phyloP scores from a whole-genome alignment of 1,139 yeast species.

The Wickerhamomyces sp. region DNA sequence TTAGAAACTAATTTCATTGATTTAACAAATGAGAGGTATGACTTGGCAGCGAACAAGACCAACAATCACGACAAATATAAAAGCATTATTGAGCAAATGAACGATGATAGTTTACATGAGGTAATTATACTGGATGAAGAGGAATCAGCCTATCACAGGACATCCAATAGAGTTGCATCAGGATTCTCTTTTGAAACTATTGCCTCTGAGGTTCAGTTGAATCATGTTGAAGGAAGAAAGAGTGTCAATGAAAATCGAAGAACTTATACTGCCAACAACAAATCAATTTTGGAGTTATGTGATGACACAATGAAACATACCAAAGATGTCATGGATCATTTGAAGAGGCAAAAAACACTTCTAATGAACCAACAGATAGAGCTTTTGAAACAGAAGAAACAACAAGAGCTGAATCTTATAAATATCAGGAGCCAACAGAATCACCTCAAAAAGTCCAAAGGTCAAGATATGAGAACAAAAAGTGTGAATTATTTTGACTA shows the following conservation, averaged over 20 bases:
- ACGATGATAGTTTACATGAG: slow-evolving; percentile 41
- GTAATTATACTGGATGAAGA: slow-evolving; percentile 32
- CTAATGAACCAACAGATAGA: slow-evolving; percentile 12
- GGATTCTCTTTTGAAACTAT: slow-evolving; percentile 21
- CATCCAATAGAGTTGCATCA: slow-evolving; percentile 8
- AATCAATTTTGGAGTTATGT: slow-evolving; percentile 20
- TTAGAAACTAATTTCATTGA: slow-evolving; percentile 28
- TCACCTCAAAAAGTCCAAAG: slow-evolving; percentile 5
- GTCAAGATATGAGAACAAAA: no score
- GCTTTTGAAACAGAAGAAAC: slow-evolving; percentile 9
- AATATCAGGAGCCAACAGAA: slow-evolving; percentile 10
- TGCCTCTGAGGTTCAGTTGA: slow-evolving; percentile 21
- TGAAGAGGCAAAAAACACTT: slow-evolving; percentile 21
- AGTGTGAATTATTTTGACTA: slow-evolving; percentile 14
- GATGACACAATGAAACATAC: slow-evolving; percentile 21
- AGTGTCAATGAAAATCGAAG: not conserved
- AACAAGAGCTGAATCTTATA: slow-evolving; percentile 9
- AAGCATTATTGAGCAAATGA: slow-evolving; percentile 37
- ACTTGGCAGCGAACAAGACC: slow-evolving; percentile 35
- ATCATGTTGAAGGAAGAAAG: no score
- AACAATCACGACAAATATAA: slow-evolving; percentile 33
- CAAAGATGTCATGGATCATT: slow-evolving; percentile 15
- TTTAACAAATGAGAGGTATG: slow-evolving; percentile 38
- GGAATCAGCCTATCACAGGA: not conserved
- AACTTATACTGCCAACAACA: slow-evolving; percentile 5